Base-by-base conservation (phyloP, 208 protist species). In the Vickermania spadyakhi region DNA sequence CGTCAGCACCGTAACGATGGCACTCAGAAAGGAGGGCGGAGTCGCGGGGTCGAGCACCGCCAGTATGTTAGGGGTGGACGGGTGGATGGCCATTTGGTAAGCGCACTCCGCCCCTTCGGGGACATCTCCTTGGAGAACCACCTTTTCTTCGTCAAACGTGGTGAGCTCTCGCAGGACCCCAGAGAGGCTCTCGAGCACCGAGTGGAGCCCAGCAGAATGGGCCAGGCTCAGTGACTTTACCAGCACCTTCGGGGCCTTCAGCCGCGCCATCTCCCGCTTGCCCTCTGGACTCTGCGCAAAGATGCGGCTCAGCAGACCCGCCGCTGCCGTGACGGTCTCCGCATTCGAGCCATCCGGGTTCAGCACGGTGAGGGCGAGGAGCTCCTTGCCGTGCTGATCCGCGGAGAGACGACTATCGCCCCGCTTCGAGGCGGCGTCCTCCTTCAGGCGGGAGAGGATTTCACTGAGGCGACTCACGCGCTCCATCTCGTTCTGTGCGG, bases 51-150 rank as follows among this genome's bases (percentile, higher is more conserved):
- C 84, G 28, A 94, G 74, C 57, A 94, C 82, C 61, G 83, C 78
- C n/a, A 94, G 75, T 84, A 94, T 94, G 66, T 89, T 91, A 60
- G 77, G 79, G 4, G 80, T 88, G 27, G 87, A 78, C 55, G 87
- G 82, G 63, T 86, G 74, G 61, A 62, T 74, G 13, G 87, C 84
- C 42, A 94, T 66, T 11, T 72, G 68, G 49, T 86, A 75, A 18
- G 81, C 74, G 3, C 87, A 83, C 58, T 89, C 81, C 36, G 79
- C 52, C 26, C 87, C 87, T 11, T 28, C 14, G 3, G 87, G 87
- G 28, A 94, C 77, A 52, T 94, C 87, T 22, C 73, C 72, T 50
- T 75, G 67, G 22, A 91, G 72, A 29, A 90, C 64, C 22, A 94
- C 76, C 53, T 89, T 68, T 45, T 70, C 56, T 53, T 94, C 87